Evolutionary conservation across 306 rosid genomes (phyloP).

Genomic region (Gynostemma pentaphyllum): DNA sequence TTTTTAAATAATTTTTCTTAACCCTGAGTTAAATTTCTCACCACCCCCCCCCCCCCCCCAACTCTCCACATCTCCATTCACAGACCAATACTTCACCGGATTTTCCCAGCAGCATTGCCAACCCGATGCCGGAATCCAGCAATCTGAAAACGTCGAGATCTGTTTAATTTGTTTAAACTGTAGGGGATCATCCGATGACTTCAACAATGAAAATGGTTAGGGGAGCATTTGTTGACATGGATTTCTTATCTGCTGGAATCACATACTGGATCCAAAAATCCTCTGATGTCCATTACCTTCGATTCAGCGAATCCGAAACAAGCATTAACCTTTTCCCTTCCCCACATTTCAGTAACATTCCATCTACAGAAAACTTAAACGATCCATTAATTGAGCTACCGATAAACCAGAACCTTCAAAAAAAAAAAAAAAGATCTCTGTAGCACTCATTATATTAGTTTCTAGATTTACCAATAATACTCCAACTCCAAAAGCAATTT

Average conservation of each 20-base stretch:
- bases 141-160: too few species aligned
- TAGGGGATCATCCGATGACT: slow-evolving; percentile 50
- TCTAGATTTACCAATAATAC: too few species aligned
- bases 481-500: too few species aligned
- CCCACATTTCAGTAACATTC: slow-evolving; percentile 78
- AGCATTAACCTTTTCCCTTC: slow-evolving; percentile 86
- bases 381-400: slow-evolving; percentile 12
- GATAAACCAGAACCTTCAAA: too few species aligned
- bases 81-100: too few species aligned
- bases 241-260: slow-evolving; percentile 69
- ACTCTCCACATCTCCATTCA: too few species aligned
- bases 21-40: too few species aligned
- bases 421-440: neutral
- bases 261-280: slow-evolving; percentile 81
- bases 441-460: neutral
- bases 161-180: too few species aligned
- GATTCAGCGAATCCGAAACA: slow-evolving; percentile 89
- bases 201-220: slow-evolving; percentile 85
- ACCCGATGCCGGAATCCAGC: too few species aligned
- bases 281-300: slow-evolving; percentile 98
- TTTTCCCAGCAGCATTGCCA: too few species aligned
- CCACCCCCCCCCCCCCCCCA: too few species aligned
- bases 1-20: too few species aligned
- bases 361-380: slow-evolving; percentile 38
- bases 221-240: slow-evolving; percentile 86